phyloP scores from a whole-genome alignment of 2,329 filamentous ascomycete genomes.

The Clonostachys solani region DNA sequence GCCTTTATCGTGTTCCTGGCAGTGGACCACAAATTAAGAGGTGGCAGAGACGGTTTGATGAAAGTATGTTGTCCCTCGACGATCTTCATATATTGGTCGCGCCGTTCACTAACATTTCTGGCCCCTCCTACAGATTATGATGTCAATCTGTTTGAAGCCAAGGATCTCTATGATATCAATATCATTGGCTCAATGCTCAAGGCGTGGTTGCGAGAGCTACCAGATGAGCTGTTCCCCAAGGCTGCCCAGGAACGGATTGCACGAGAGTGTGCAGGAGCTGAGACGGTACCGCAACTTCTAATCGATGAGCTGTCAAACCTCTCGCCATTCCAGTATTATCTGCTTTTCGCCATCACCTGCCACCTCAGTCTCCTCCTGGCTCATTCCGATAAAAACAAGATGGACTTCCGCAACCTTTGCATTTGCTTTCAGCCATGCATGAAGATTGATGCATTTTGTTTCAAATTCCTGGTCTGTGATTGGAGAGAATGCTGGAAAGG shows the following conservation, averaged over 20 bases:
- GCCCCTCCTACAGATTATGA: conserved; percentile 59
- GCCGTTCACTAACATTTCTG: background rate
- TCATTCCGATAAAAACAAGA: conserved; percentile 94
- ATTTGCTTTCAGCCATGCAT: conserved; percentile 97
- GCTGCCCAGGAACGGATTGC: conserved; percentile 75
- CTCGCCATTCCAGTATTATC: conserved; percentile 96
- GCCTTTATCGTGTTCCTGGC: conserved; percentile 87
- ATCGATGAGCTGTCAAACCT: conserved; percentile 89
- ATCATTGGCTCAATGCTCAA: conserved; percentile 96
- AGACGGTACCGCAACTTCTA: conserved; percentile 77
- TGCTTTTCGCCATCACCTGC: conserved; percentile 95
- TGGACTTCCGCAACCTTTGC: conserved; percentile 93
- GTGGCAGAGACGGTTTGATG: conserved; percentile 89
- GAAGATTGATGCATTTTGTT: conserved; percentile 92
- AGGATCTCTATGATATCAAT: conserved; percentile 91
- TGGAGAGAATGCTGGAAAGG: conserved; percentile 98
- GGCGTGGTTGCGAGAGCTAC: conserved; percentile 91
- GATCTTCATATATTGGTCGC: no score
- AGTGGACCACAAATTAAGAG: conserved; percentile 88
- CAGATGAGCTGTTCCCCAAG: conserved; percentile 90
- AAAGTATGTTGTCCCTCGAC: conserved; percentile 46
- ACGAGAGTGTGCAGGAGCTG: conserved; percentile 73
- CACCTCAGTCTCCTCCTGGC: conserved; percentile 88
- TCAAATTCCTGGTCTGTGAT: conserved; percentile 90
- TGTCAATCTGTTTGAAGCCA: conserved; percentile 83